These are phyloP conservation scores for Clitopilus hobsonii DNA, from an alignment of 768 basidiomycete species.

Conservation along the genomic window DNA sequence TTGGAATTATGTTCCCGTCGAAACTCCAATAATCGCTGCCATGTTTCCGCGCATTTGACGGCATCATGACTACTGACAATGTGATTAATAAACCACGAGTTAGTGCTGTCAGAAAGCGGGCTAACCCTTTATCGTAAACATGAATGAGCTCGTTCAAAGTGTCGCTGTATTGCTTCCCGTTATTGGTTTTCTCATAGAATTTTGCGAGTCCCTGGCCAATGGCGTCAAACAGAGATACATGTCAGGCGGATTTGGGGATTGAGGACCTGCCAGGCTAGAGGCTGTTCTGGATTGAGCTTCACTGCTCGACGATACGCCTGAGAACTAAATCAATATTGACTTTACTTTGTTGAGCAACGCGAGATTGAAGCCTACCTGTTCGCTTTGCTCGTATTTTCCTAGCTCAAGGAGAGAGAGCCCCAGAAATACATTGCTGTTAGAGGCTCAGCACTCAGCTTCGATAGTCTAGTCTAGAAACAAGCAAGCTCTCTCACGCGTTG, in stretches of 20 bases:
- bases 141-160: conserved; percentile 53
- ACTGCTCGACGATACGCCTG: conserved; percentile 82
- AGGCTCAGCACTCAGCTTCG: neutral
- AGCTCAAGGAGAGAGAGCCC: conserved; percentile 78
- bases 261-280: conserved; percentile 87
- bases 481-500: conserved; percentile 65
- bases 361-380: conserved; percentile 61
- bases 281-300: conserved; percentile 57
- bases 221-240: neutral
- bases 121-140: conserved; percentile 57
- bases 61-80: conserved; percentile 70
- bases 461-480: neutral
- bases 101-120: neutral
- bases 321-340: conserved; percentile 10
- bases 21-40: conserved; percentile 73
- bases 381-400: conserved; percentile 65
- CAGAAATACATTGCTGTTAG: conserved; percentile 74
- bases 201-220: conserved; percentile 61
- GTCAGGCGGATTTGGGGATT: too few relatives aligned
- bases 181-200: conserved; percentile 60
- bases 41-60: conserved; percentile 70
- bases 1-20: conserved; percentile 48
- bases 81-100: neutral
- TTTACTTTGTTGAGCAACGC: neutral
- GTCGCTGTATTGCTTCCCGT: conserved; percentile 55